Evolutionary conservation across 2,329 filamentous ascomycete species (phyloP), one percentile per base, ranked within the genome.

Genomic region (Penicillium nordicum): DNA sequence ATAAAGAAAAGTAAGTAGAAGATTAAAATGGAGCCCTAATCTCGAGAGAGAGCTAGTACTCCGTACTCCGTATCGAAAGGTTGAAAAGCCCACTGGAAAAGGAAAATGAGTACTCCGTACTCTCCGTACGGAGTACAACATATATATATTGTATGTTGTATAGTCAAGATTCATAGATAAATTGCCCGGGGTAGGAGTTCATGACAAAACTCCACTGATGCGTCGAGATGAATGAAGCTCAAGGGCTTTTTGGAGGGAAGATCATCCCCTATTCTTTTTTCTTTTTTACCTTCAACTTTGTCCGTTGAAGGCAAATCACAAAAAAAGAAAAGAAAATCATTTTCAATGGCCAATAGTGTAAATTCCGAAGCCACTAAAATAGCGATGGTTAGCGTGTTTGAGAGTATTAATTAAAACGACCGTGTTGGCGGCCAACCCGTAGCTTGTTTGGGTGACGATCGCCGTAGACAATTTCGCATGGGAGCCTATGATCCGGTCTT

Each of bases 391-490:
- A 65, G 64, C 63, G 63, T 60, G 60, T 61, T 63, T 63, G 57
- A 50, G 50, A 53, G 45, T 40, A 23, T 53, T 53, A 43, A 44
- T 44, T 57, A 62, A 27, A 48, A 55, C 53, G 21, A 49, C 56
- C 51, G 55, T 46, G 58, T 54, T 61, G 55, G 48, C 43, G 42
- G 16, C 25, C 9, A 8, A 16, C 21, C 29, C 44, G 47, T 63
- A 63, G 61, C 59, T 62, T 53, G 53, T 60, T 58, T 40, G 34
- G 50, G 50, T 36, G 53, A 42, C 53, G 65, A 67, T 67, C 65
- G 63, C 57, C 63, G 52, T 50, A 51, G 46, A 55, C 44, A 66
- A 67, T 65, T 62, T 64, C 56, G 41, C 42, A 58, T 51, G 53
- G 57, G 53, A 60, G 55, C 43, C 43, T 43, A 44, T 57, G 50